These are phyloP conservation scores for Pichia paraexigua DNA, from an alignment of 805 yeast genomes.

Conservation along the genomic window DNA sequence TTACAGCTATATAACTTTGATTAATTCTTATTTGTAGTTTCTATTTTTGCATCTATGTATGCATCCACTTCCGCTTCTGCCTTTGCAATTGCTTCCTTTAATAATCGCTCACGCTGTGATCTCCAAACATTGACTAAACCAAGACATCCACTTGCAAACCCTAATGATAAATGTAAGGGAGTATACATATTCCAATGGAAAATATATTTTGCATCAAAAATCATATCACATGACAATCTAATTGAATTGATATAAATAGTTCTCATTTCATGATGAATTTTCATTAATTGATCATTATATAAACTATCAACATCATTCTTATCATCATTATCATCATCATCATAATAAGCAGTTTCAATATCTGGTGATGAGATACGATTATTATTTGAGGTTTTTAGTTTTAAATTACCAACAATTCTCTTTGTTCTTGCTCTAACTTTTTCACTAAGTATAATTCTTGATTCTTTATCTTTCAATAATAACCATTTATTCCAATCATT, in stretches of 20 bases:
- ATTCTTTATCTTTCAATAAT: slow-evolving; percentile 38
- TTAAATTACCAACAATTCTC: slow-evolving; percentile 15
- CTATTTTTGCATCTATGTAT: too few species aligned
- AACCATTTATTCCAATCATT: slow-evolving; percentile 39
- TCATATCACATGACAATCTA: slow-evolving; percentile 38
- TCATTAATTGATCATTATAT: slow-evolving; percentile 1
- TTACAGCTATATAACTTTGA: background rate
- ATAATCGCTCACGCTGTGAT: slow-evolving; percentile 17
- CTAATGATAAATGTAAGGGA: slow-evolving; percentile 25
- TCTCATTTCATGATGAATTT: slow-evolving; percentile 23
- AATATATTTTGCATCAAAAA: slow-evolving; percentile 40
- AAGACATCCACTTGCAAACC: slow-evolving; percentile 27
- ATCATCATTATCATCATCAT: background rate
- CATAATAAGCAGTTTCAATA: background rate
- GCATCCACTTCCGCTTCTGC: background rate
- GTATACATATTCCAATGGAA: slow-evolving; percentile 31
- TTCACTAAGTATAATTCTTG: slow-evolving; percentile 47
- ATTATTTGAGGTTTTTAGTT: background rate
- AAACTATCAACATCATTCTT: slow-evolving; percentile 6
- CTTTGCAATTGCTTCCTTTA: slow-evolving; percentile 2
- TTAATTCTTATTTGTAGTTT: background rate
- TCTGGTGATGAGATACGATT: background rate
- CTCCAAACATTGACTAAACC: slow-evolving; percentile 27
- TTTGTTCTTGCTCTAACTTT: slow-evolving; percentile 53
- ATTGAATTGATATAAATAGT: slow-evolving; percentile 33